These are phyloP conservation scores for Cystofilobasidium macerans DNA, from an alignment of 768 basidiomycete species.

Conservation along the genomic window DNA sequence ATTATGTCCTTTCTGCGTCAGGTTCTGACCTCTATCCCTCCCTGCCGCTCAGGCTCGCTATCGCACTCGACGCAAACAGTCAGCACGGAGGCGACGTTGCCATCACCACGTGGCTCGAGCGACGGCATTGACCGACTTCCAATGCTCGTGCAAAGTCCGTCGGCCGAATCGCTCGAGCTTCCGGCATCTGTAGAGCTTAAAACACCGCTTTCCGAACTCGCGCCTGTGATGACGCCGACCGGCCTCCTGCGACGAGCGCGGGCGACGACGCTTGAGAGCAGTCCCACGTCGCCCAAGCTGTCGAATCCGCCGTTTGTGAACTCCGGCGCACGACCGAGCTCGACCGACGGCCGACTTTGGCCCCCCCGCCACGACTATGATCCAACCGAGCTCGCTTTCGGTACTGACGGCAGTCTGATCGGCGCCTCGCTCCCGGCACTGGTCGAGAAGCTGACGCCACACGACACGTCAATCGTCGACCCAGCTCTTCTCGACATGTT, in stretches of 20 bases:
- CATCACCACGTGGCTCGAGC: slow-evolving; percentile 8
- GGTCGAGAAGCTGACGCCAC: slow-evolving; percentile 95
- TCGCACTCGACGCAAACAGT: slow-evolving; percentile 9
- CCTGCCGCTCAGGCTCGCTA: slow-evolving; percentile 14
- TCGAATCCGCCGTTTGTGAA: neutral
- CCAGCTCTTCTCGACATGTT: slow-evolving; percentile 77
- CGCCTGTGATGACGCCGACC: too few species aligned
- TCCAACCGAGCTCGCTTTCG: slow-evolving; percentile 75
- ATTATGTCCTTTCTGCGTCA: neutral
- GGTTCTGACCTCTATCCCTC: neutral
- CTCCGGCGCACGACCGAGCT: neutral
- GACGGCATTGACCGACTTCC: neutral
- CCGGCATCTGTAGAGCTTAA: neutral
- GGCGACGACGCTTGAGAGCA: neutral
- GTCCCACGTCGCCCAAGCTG: neutral
- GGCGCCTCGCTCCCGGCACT: slow-evolving; percentile 80
- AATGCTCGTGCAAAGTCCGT: neutral
- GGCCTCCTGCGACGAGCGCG: neutral
- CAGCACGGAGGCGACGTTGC: slow-evolving; percentile 2
- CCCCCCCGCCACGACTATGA: slow-evolving; percentile 55
- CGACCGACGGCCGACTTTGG: slow-evolving; percentile 46
- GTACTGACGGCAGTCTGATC: slow-evolving; percentile 75
- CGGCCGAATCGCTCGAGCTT: neutral
- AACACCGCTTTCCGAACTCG: too few species aligned
- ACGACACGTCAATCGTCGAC: slow-evolving; percentile 72